Conservation (phyloP, 345 rosid species). For the Murraya koenigii region DNA sequence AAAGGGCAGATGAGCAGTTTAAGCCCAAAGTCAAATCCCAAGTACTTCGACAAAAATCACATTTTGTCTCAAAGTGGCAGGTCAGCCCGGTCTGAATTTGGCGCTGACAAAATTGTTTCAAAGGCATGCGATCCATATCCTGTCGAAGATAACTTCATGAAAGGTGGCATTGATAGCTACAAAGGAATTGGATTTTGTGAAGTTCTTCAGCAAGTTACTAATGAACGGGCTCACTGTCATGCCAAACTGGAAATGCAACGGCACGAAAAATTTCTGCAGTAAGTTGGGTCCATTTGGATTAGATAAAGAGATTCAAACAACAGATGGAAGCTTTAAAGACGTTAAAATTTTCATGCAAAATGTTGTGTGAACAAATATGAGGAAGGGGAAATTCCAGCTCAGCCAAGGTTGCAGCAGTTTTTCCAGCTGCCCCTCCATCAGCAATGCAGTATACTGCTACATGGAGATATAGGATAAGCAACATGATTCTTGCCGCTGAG, state of each 20-base stretch:
- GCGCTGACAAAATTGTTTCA: slow-evolving; percentile 46
- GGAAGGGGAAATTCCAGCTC: slow-evolving; percentile 29
- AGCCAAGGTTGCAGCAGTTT: slow-evolving; percentile 64
- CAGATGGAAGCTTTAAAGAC: slow-evolving; percentile 71
- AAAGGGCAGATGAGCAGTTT: slow-evolving; percentile 66
- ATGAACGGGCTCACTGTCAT: slow-evolving; percentile 36
- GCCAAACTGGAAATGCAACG: slow-evolving; percentile 83
- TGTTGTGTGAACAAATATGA: slow-evolving; percentile 43
- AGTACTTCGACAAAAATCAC: slow-evolving; percentile 60
- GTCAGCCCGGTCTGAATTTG: slow-evolving; percentile 48
- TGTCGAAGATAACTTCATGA: slow-evolving; percentile 31
- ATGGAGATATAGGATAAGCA: slow-evolving; percentile 48
- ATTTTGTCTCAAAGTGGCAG: slow-evolving; percentile 60
- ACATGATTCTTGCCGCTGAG: slow-evolving; percentile 77
- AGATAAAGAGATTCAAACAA: slow-evolving; percentile 47
- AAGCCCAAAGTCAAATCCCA: slow-evolving; percentile 51
- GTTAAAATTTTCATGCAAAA: slow-evolving; percentile 61
- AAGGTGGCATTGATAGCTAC: slow-evolving; percentile 42
- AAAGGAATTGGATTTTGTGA: slow-evolving; percentile 58
- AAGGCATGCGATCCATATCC: slow-evolving; percentile 78
- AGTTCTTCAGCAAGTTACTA: slow-evolving; percentile 49
- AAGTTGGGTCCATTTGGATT: slow-evolving; percentile 69
- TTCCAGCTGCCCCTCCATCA: slow-evolving; percentile 48
- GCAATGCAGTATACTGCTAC: slow-evolving; percentile 49
- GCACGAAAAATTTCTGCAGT: slow-evolving; percentile 47